Base-by-base conservation (phyloP, 306 rosid species). In the Prinsepia uniflora region DNA sequence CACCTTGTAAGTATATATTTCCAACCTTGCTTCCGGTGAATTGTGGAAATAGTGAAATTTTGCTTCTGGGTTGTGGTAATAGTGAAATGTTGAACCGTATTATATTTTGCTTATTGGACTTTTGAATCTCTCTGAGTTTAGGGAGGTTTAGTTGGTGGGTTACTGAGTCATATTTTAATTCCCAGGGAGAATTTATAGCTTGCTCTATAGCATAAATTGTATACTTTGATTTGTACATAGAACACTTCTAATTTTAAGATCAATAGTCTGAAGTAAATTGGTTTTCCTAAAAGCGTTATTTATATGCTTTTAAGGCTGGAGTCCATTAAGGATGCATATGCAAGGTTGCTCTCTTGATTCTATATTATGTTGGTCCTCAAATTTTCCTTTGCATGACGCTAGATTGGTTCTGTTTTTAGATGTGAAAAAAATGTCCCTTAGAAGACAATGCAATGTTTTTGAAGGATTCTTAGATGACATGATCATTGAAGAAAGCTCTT, bases 1-100 rank as follows among this genome's bases (percentile, higher is more conserved):
- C 99, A 94, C 84, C 86, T 94, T 67, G 99, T 94, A 83, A 82
- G 92, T 75, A 43, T 39, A 36, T 39, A 50, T 15, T 43, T 68
- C 11, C 18, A 10, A 72, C 64, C 68, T 55, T 54, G 68, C 55
- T 9, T 57, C 70, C 63, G 36, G 45, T 30, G 36, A 30, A 24
- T 72, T 52, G 18, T 64, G 49, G 63, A 36, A 67, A 10, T 63
- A 14, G 17, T 58, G 8, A 24, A 10, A 72, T 59, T 73, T 55
- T 54, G 63, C 55, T 9, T 57, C 70, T 30, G 3, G 1, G 40
- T 72, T 52, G 18, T 64, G 49, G 63, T 47, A 67, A 10, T 63
- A 14, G 17, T 58, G 8, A 24, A 30, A 13, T 17, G 54, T 67
- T 67, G 53, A 18, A 17, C 11, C 15, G 45, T 52, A 14, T 72